Evolutionary conservation across 179 eudicot species (phyloP).

Genomic region (Amaranthus tricolor): DNA sequence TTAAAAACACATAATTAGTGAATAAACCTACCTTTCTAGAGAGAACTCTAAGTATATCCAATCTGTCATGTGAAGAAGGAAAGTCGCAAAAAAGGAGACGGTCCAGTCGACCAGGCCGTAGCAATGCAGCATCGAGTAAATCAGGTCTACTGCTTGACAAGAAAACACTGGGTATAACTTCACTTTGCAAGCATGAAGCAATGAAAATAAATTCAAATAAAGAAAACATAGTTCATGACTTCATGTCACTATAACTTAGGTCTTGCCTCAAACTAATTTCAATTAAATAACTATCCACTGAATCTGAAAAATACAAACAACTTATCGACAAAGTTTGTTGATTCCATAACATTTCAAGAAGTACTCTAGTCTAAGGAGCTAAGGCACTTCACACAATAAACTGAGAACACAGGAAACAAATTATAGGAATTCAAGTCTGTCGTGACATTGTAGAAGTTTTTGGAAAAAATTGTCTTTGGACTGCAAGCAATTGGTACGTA

Average conservation of each 20-base stretch:
- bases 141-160: slow-evolving; percentile 83
- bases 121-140: slow-evolving; percentile 95
- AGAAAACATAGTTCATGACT: neutral
- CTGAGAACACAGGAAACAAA: neutral
- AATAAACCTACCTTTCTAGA: slow-evolving; percentile 64
- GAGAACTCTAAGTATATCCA: slow-evolving; percentile 83
- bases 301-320: neutral
- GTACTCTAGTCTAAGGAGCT: neutral
- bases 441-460: too few species aligned
- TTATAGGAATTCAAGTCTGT: too few species aligned
- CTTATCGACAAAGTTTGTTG: too few species aligned
- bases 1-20: neutral
- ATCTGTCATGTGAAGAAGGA: slow-evolving; percentile 69
- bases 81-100: slow-evolving; percentile 95
- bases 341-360: neutral
- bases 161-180: slow-evolving; percentile 16
- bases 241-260: neutral
- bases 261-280: neutral
- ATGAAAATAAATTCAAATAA: neutral
- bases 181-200: slow-evolving; percentile 3
- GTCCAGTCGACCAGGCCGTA: slow-evolving; percentile 96
- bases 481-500: too few species aligned
- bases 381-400: neutral
- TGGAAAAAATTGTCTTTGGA: too few species aligned
- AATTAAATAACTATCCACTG: neutral